Conservation (phyloP, 345 rosid species). For the Populus ilicifolia region DNA sequence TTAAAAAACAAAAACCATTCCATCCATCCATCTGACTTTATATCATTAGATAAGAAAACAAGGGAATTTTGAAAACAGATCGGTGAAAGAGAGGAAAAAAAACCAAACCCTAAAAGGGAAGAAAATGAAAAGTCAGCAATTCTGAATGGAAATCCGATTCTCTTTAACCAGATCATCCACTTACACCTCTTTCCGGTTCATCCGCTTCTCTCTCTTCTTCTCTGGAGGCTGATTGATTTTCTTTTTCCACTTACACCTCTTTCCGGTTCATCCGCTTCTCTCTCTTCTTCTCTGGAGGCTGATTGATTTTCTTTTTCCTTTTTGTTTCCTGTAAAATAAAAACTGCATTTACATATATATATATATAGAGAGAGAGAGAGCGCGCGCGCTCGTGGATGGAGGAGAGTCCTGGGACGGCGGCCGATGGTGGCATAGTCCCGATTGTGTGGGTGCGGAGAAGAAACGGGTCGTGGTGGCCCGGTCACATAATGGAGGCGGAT, state of each 20-base stretch:
- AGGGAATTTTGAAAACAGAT: not conserved
- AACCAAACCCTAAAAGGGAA: constrained; percentile 33
- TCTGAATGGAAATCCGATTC: constrained; percentile 56
- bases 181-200: constrained; percentile 35
- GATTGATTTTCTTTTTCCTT: constrained; percentile 13
- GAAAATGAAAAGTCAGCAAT: constrained; percentile 39
- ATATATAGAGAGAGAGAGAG: not conserved
- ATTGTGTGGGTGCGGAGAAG: constrained; percentile 98
- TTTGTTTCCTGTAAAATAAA: constrained; percentile 1
- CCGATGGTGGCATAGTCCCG: constrained; percentile 42
- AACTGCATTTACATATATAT: not conserved
- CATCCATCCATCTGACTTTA: not conserved
- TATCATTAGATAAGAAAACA: not conserved
- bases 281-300: constrained; percentile 38
- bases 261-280: constrained; percentile 41
- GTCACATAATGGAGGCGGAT: constrained; percentile 73
- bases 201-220: constrained; percentile 35
- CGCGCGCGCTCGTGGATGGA: constrained; percentile 29
- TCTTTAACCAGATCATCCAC: constrained; percentile 28
- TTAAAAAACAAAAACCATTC: not conserved
- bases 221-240: constrained; percentile 41
- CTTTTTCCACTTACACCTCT: constrained; percentile 20
- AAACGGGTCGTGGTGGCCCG: constrained; percentile 99
- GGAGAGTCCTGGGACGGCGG: constrained; percentile 48
- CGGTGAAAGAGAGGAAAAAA: not conserved